A percentile compares a stretch with the other conserved stretches of the same genome.
Evolutionary conservation across 345 rosid species (phyloP).

Genomic region (Lumnitzera racemosa): DNA sequence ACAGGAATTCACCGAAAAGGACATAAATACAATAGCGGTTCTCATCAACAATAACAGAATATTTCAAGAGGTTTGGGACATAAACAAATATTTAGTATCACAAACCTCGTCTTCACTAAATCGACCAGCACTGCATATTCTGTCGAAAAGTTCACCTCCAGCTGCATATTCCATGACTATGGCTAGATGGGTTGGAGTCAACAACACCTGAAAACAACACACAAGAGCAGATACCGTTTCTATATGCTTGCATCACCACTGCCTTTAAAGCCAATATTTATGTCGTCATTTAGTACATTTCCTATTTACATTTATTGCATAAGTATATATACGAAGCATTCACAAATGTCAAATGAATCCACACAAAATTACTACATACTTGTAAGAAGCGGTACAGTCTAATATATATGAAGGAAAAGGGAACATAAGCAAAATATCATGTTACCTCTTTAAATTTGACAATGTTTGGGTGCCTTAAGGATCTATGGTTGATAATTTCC

Average conservation of each 20-base stretch:
- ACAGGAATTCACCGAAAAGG: too few relatives aligned
- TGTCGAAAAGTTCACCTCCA: constrained; percentile 81
- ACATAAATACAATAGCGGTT: too few relatives aligned
- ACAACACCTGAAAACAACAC: constrained; percentile 37
- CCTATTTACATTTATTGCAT: too few relatives aligned
- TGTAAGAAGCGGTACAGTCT: too few relatives aligned
- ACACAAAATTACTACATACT: too few relatives aligned
- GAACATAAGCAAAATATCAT: not conserved
- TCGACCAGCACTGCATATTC: constrained; percentile 78
- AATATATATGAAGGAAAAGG: too few relatives aligned
- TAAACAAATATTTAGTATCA: not conserved
- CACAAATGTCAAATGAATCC: too few relatives aligned
- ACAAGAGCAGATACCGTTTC: not conserved
- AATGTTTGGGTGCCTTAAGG: constrained; percentile 85
- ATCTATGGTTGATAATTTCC: constrained; percentile 89
- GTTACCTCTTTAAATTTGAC: constrained; percentile 88
- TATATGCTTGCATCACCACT: not conserved
- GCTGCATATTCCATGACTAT: constrained; percentile 90
- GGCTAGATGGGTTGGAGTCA: constrained; percentile 76
- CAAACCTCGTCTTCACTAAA: constrained; percentile 90
- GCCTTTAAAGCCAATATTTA: too few relatives aligned
- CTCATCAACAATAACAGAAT: not conserved
- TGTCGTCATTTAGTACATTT: too few relatives aligned
- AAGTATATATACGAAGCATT: too few relatives aligned
- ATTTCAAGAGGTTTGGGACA: not conserved